Evolutionary conservation across 192 early-diverging fungal genomes (phyloP), one percentile per base, ranked within the genome.

Genomic region (Coemansia sp.): DNA sequence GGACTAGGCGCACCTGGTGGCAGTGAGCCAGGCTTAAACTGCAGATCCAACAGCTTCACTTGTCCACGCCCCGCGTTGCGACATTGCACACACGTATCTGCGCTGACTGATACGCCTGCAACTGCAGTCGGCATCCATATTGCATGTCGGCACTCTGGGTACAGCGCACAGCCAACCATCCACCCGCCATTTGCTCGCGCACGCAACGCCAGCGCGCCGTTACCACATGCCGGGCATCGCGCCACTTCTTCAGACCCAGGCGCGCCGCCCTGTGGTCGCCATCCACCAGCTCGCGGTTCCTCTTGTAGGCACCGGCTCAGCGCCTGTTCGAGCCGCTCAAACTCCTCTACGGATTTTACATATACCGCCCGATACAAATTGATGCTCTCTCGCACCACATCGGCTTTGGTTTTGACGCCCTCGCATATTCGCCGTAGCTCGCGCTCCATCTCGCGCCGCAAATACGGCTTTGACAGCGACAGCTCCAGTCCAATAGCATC

Each of bases 361-460:
- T 89, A 98, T 11, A 94, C 92, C 1, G 83, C 76, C 52, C 75
- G 57, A 76, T 98, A 98, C 75, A 87, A 80, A 3, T 73, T 63
- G 14, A 95, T 67, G 25, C 79, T 84, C 43, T 93, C 85, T 15
- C 69, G 62, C 2, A 96, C 63, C 0, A 96, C 94, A 5, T 88
- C 79, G 3, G 84, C 85, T 51, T 88, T 89, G 0, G 79, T 81
- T 39, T 83, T 85, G 37, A 10, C 22, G 1, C 94, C 94, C 7
- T 85, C 71, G 71, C 87, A 89, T 21, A 98, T 95, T 7, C 61
- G 56, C 48, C 85, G 85, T 53, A 97, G 83, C 69, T 91, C 87
- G 3, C 76, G 81, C 65, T 98, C 96, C 80, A 94, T 88, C 88
- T 89, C 79, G 60, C 89, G 84, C 11, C 95, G 86, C 67, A 99